These are phyloP conservation scores for Pythium diclinum DNA, from an alignment of 352 stramenopile genomes.

Conservation along the genomic window DNA sequence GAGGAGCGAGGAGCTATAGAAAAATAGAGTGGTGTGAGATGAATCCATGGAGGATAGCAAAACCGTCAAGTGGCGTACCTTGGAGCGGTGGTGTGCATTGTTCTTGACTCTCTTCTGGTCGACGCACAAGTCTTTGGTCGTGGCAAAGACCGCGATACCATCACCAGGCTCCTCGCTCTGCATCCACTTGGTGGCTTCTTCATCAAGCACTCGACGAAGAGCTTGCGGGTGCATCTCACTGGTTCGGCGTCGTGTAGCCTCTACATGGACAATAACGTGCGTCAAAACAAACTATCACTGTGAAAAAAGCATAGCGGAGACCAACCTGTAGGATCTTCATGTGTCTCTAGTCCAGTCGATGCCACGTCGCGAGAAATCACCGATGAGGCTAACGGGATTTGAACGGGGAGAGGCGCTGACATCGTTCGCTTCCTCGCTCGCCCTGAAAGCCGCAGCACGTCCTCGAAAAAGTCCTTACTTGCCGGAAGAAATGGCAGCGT, in stretches of 20 bases:
- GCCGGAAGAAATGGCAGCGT: conserved; percentile 79
- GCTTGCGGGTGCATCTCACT: conserved; percentile 81
- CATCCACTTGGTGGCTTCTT: conserved; percentile 68
- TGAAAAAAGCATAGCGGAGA: background rate
- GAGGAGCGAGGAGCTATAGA: conserved; percentile 41
- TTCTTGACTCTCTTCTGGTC: background rate
- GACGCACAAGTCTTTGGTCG: background rate
- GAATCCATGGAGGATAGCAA: background rate
- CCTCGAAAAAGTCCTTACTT: conserved; percentile 81
- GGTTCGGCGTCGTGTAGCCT: conserved; percentile 50
- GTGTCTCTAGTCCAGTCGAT: background rate
- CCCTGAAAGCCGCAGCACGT: conserved; percentile 50
- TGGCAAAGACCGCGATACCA: conserved; percentile 10
- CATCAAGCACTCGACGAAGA: conserved; percentile 57
- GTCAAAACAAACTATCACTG: too few species aligned
- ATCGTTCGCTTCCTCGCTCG: conserved; percentile 11
- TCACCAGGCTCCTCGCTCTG: conserved; percentile 39
- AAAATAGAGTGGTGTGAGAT: background rate
- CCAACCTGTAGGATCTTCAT: background rate
- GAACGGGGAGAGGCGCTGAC: conserved; percentile 6
- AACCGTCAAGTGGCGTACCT: background rate
- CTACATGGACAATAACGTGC: background rate
- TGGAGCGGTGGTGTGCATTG: conserved; percentile 14
- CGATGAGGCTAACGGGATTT: background rate
- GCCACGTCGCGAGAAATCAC: background rate